These are phyloP conservation scores for Penicillium robsamsonii DNA, from an alignment of 495 filamentous ascomycete species.

Conservation along the genomic window DNA sequence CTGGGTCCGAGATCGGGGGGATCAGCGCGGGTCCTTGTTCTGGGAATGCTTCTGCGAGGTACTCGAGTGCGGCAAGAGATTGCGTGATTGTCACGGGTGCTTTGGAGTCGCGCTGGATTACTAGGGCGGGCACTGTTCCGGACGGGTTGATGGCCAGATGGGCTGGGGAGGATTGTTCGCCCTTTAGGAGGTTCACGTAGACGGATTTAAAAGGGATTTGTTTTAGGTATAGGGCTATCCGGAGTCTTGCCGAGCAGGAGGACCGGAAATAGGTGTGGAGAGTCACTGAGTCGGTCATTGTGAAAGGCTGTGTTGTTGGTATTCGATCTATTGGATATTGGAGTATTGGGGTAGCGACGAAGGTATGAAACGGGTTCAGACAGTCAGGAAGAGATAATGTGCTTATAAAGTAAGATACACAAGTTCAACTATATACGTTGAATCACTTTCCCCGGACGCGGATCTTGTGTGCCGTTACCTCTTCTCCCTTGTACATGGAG, in stretches of 20 bases:
- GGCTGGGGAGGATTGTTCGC: constrained; percentile 37
- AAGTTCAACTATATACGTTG: neutral
- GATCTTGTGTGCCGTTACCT: neutral
- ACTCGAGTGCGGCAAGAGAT: constrained; percentile 53
- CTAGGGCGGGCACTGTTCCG: constrained; percentile 51
- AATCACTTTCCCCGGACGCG: neutral
- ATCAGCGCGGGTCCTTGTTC: constrained; percentile 30
- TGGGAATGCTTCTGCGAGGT: constrained; percentile 49
- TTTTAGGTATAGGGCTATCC: constrained; percentile 51
- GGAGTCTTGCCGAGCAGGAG: constrained; percentile 54
- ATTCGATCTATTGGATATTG: neutral
- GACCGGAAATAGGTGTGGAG: constrained; percentile 57
- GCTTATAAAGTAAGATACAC: neutral
- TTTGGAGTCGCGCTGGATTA: constrained; percentile 24
- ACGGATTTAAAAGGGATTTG: constrained; percentile 39
- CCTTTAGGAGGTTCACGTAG: constrained; percentile 46
- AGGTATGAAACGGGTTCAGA: neutral
- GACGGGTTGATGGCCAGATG: constrained; percentile 47
- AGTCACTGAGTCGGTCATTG: constrained; percentile 32
- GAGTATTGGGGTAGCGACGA: neutral
- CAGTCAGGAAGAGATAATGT: neutral
- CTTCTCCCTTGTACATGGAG: neutral
- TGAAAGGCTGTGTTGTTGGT: constrained; percentile 2
- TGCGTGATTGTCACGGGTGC: constrained; percentile 43
- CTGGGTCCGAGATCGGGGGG: constrained; percentile 32